Conservation (phyloP, 73 alveolate species). For the Uronychia binucleata region DNA sequence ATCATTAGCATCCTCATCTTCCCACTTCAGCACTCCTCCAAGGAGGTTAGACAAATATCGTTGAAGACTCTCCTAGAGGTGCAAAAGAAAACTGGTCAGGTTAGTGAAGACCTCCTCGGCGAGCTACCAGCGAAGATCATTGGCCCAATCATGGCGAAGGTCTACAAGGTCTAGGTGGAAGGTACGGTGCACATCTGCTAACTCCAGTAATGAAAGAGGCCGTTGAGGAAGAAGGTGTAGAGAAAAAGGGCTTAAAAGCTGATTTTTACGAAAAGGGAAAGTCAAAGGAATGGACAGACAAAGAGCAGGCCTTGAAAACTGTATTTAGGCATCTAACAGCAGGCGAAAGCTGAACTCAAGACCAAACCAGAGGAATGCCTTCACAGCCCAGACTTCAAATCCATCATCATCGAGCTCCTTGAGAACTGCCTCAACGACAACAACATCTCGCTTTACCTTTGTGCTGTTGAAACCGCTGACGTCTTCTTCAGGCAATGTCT, state of each 20-base stretch:
- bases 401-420: constrained; percentile 24
- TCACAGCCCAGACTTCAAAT: constrained; percentile 23
- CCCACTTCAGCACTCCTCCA: constrained; percentile 16
- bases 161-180: constrained; percentile 15
- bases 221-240: constrained; percentile 23
- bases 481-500: constrained; percentile 33
- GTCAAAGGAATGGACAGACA: constrained; percentile 58
- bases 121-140: background rate
- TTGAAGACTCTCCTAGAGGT: constrained; percentile 13
- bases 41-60: constrained; percentile 37
- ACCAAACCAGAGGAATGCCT: constrained; percentile 26
- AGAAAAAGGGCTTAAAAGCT: constrained; percentile 14
- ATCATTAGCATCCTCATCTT: constrained; percentile 1
- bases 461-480: constrained; percentile 44
- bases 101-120: constrained; percentile 15
- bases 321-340: background rate
- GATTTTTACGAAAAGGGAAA: constrained; percentile 52
- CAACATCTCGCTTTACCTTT: constrained; percentile 42
- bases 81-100: constrained; percentile 25
- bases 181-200: background rate
- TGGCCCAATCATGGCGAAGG: background rate
- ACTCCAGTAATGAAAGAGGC: background rate
- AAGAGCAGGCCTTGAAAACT: constrained; percentile 44
- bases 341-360: constrained; percentile 40
- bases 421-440: constrained; percentile 43